Conservation (phyloP, 1,284 basidiomycete species). For the Tylopilus sp. region DNA sequence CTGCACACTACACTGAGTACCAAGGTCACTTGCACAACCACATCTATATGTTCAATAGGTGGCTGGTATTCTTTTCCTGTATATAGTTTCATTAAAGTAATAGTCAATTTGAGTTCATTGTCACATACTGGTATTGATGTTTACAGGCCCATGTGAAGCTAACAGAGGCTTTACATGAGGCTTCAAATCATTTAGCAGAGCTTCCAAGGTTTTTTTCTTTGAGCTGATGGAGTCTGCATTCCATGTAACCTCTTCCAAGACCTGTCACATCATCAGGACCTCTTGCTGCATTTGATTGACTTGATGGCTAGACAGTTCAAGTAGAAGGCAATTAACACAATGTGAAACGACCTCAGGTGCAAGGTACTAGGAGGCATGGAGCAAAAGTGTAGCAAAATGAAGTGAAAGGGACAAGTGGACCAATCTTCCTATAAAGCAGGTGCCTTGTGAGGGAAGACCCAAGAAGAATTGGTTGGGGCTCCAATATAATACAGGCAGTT, state of each 20-base stretch:
- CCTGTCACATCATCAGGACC: background rate
- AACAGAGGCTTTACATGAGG: background rate
- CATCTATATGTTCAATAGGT: conserved; percentile 1
- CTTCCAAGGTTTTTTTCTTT: background rate
- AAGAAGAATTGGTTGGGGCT: too few species aligned
- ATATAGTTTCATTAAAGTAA: background rate
- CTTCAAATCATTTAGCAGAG: background rate
- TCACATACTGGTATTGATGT: background rate
- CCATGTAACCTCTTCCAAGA: background rate
- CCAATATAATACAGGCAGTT: too few species aligned
- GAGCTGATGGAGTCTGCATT: background rate
- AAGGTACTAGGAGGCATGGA: too few species aligned
- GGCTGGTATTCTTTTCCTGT: background rate
- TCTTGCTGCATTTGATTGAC: background rate
- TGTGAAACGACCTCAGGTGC: too few species aligned
- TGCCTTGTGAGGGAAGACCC: too few species aligned
- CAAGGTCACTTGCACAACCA: background rate
- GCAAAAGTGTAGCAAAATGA: too few species aligned
- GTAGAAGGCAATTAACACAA: background rate
- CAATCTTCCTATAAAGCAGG: too few species aligned
- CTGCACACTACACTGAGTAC: conserved; percentile 6
- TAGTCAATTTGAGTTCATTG: background rate
- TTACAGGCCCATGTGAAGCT: background rate
- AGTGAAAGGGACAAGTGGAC: too few species aligned
- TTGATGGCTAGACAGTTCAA: background rate